These are phyloP conservation scores for Pyronema omphalodes DNA, from an alignment of 495 filamentous ascomycete species.

Conservation along the genomic window DNA sequence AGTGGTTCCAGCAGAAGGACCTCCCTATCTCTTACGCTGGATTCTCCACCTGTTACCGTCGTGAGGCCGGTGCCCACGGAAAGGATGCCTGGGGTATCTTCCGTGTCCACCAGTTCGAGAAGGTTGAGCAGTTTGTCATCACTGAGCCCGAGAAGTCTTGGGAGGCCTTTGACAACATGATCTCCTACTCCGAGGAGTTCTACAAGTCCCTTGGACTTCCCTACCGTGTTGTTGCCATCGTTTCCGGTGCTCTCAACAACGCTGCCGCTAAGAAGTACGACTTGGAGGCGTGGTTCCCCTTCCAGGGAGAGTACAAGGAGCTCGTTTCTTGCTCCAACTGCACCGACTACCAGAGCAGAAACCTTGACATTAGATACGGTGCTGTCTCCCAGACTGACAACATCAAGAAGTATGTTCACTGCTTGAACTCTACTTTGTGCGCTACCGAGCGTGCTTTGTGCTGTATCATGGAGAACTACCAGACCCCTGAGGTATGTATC, in stretches of 20 bases:
- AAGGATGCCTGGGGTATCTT: conserved; percentile 98
- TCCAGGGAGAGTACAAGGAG: conserved; percentile 93
- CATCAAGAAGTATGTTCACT: conserved; percentile 88
- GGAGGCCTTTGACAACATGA: conserved; percentile 87
- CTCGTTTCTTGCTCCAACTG: conserved; percentile 92
- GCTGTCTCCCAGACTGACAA: conserved; percentile 57
- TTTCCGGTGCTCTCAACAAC: conserved; percentile 86
- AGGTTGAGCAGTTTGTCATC: conserved; percentile 88
- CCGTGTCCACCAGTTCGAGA: conserved; percentile 96
- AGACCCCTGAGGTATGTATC: conserved; percentile 53
- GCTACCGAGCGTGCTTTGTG: conserved; percentile 88
- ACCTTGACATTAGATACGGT: conserved; percentile 71
- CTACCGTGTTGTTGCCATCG: conserved; percentile 79
- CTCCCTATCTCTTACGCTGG: conserved; percentile 81
- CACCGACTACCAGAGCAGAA: conserved; percentile 83
- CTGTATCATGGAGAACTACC: conserved; percentile 91
- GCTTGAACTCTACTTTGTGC: conserved; percentile 76
- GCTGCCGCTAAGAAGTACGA: conserved; percentile 90
- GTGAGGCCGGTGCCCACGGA: conserved; percentile 82
- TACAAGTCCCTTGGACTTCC: conserved; percentile 79
- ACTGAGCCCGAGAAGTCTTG: conserved; percentile 90
- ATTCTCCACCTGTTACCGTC: conserved; percentile 84
- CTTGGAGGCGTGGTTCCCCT: conserved; percentile 93
- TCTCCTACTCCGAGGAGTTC: conserved; percentile 75
- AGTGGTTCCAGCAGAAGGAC: conserved; percentile 74